Percentiles rank a stretch among this genome's conserved stretches.
phyloP scores from a whole-genome alignment of 257 asterid genomes.

The Craterostigma plantagineum region DNA sequence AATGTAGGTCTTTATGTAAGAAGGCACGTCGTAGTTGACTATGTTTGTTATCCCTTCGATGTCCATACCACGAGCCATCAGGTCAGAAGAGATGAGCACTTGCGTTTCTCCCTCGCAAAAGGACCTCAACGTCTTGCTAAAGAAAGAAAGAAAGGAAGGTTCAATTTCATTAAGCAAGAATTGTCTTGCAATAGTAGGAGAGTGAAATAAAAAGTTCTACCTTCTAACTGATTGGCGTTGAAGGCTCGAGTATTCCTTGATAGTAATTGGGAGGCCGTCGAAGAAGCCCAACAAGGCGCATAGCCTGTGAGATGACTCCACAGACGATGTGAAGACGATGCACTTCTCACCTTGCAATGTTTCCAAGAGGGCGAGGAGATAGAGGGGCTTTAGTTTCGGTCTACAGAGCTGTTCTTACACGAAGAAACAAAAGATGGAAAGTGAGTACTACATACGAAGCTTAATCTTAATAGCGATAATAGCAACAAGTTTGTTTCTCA shows the following conservation, averaged over 20 bases:
- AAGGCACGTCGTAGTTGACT: constrained; percentile 76
- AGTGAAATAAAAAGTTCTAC: no score
- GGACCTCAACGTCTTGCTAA: constrained; percentile 59
- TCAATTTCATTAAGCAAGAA: not conserved
- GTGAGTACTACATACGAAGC: not conserved
- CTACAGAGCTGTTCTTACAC: constrained; percentile 45
- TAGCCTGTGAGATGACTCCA: constrained; percentile 69
- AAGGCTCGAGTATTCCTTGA: constrained; percentile 54
- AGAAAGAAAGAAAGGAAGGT: not conserved
- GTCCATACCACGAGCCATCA: constrained; percentile 93
- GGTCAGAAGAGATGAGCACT: constrained; percentile 78
- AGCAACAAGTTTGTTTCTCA: not conserved
- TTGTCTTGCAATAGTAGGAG: no score
- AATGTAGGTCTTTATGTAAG: constrained; percentile 53
- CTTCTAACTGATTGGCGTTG: not conserved
- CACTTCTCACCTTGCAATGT: constrained; percentile 55
- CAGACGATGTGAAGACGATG: constrained; percentile 82
- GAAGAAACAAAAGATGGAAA: not conserved
- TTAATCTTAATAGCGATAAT: not conserved
- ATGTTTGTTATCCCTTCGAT: constrained; percentile 78
- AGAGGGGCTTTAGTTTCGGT: constrained; percentile 67
- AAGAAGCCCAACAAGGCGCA: constrained; percentile 52
- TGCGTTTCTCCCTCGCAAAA: constrained; percentile 53
- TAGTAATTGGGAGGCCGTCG: constrained; percentile 35
- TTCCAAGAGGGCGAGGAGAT: constrained; percentile 65